Evolutionary conservation across 371 early-diverging fungal species (phyloP).

Genomic region (Mucor saturninus): DNA sequence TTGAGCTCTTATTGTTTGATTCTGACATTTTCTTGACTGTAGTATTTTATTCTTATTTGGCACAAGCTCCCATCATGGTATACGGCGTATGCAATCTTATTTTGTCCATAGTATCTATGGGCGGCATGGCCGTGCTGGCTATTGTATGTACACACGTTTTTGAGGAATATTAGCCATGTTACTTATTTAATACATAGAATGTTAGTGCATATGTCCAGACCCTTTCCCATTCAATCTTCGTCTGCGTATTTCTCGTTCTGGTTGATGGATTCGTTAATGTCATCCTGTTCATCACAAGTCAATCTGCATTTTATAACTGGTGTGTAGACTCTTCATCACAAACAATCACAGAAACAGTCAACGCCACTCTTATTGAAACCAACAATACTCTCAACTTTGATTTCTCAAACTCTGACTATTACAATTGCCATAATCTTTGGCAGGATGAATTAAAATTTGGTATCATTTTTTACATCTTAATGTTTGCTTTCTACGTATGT

Average conservation of each 20-base stretch:
- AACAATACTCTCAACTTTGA: constrained; percentile 9
- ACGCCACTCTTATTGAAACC: background rate
- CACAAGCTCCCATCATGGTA: constrained; percentile 22
- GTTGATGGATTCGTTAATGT: constrained; percentile 34
- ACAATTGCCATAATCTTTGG: constrained; percentile 34
- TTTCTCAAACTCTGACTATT: constrained; percentile 21
- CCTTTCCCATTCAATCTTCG: constrained; percentile 32
- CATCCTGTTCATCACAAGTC: constrained; percentile 29
- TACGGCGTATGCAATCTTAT: constrained; percentile 34
- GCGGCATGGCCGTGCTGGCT: constrained; percentile 26
- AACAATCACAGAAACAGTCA: background rate
- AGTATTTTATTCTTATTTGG: constrained; percentile 38
- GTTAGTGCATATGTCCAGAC: constrained; percentile 4
- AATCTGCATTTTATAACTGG: constrained; percentile 12
- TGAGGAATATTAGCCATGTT: background rate
- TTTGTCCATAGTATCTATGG: constrained; percentile 29
- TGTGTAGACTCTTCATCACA: constrained; percentile 22
- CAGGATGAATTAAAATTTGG: constrained; percentile 36
- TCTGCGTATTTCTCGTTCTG: constrained; percentile 29
- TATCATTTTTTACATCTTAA: constrained; percentile 24
- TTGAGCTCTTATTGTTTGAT: too few species aligned
- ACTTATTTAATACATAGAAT: background rate
- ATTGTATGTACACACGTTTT: constrained; percentile 13
- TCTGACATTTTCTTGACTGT: constrained; percentile 1
- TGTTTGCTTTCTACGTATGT: constrained; percentile 37